A percentile compares a stretch with the other conserved stretches of the same genome.
Conservation (phyloP, 345 rosid genomes). For the Pugionium dolabratum region DNA sequence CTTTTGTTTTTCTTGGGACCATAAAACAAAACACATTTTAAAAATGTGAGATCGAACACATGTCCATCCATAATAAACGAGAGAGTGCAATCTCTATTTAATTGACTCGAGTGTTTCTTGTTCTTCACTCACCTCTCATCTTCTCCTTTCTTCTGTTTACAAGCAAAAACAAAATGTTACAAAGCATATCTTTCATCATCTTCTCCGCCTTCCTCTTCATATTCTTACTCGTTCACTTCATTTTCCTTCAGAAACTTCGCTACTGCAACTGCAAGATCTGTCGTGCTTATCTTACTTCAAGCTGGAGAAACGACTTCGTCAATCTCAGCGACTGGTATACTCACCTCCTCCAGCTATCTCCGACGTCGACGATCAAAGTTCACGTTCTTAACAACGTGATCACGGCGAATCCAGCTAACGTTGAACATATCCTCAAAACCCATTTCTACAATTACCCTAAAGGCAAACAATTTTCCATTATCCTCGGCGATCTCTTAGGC, state of each 20-base stretch:
- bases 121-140: constrained; percentile 13
- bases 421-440: constrained; percentile 72
- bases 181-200: constrained; percentile 20
- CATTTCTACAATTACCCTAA: constrained; percentile 71
- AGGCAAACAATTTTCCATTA: constrained; percentile 72
- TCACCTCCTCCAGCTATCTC: constrained; percentile 62
- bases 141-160: constrained; percentile 11
- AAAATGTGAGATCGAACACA: not conserved
- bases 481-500: constrained; percentile 75
- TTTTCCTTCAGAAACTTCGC: constrained; percentile 39
- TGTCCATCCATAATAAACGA: constrained; percentile 26
- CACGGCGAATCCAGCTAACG: constrained; percentile 68
- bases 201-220: constrained; percentile 23
- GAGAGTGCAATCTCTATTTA: constrained; percentile 29
- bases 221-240: constrained; percentile 21
- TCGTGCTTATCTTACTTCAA: constrained; percentile 50
- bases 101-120: constrained; percentile 18
- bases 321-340: constrained; percentile 81
- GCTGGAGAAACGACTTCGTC: constrained; percentile 56
- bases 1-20: too few relatives aligned
- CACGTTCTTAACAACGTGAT: constrained; percentile 67
- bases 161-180: constrained; percentile 7
- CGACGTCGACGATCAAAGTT: constrained; percentile 60
- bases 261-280: constrained; percentile 78
- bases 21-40: too few relatives aligned